Conservation (phyloP, 192 early-diverging fungal genomes). For the Diversispora eburnea region DNA sequence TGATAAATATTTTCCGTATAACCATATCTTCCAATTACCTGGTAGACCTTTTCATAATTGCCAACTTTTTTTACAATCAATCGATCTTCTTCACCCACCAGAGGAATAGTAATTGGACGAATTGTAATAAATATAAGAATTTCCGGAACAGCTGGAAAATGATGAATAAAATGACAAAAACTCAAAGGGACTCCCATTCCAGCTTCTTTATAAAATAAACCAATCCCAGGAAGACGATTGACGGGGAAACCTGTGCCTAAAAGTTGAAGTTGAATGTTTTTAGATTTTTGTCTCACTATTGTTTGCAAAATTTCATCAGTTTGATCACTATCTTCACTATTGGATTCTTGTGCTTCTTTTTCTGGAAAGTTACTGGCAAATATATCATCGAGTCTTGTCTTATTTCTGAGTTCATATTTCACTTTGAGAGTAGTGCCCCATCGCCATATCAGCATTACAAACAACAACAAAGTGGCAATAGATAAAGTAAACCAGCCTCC, state of each 20-base stretch:
- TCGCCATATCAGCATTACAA: constrained; percentile 29
- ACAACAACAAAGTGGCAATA: constrained; percentile 1
- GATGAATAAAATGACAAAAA: constrained; percentile 29
- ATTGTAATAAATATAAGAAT: constrained; percentile 27
- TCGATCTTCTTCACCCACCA: constrained; percentile 27
- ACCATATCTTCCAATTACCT: constrained; percentile 17
- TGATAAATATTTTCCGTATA: constrained; percentile 18
- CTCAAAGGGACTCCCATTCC: constrained; percentile 23
- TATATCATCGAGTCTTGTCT: constrained; percentile 9
- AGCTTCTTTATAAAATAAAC: constrained; percentile 24
- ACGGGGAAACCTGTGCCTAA: not conserved
- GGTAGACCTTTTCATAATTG: not conserved
- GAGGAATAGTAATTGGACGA: constrained; percentile 14
- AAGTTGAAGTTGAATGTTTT: not conserved
- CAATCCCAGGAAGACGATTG: constrained; percentile 22
- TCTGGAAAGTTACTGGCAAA: not conserved
- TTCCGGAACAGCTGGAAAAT: constrained; percentile 29
- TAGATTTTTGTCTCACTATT: not conserved
- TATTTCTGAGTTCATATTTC: constrained; percentile 8
- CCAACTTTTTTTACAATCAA: constrained; percentile 11
- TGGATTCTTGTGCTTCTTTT: too few species aligned
- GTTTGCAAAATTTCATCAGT: not conserved
- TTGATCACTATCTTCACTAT: not conserved
- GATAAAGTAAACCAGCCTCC: constrained; percentile 31
- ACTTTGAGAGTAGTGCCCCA: constrained; percentile 19